Evolutionary conservation across 306 rosid species (phyloP), one percentile per base, ranked within the genome.

Genomic region (Castanea sativa): DNA sequence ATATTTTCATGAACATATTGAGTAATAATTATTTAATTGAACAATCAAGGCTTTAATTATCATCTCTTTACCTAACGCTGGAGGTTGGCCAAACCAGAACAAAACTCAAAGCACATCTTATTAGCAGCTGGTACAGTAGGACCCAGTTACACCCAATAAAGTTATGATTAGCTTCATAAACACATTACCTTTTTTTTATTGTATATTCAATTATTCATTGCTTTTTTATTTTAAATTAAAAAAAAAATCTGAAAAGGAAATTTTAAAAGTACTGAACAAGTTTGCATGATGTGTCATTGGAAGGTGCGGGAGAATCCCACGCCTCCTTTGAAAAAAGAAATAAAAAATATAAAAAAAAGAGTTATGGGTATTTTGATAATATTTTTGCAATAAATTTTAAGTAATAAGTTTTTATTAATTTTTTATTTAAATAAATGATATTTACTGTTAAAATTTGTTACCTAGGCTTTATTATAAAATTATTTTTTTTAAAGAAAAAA

Each of bases 51-150:
- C 41, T 13, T 59, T 59, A 59, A 25, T 63, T 12, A 63, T 63
- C 5, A 29, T 33, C 15, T 2, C 51, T 35, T 21, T 67, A 67
- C 49, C 72, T 33, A 33, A 19, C 25, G 49, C 81, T 82, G 85
- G 93, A 75, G 82, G 90, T 81, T 91, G 85, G 86, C 83, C 86
- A 87, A 88, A 85, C 84, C 63, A 38, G 45, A 2, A 38, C 45
- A 38, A 49, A 49, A 49, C 53, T 12, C 16, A 49, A 3, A 12
- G 15, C 53, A 12, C 53, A 12, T 13, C 45, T 38, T 38, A 38
- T 38, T 78, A 49, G 32, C 19, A 61, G 79, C 8, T 76, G 82
- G 77, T 76, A 77, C 15, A 58, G 49, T 51, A 27, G 74, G 65
- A 30, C 67, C 86, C 74, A 63, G 18, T 25, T 30, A 27, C 57